Evolutionary conservation across 768 basidiomycete genomes (phyloP).

Genomic region (Psilocybe cubensis): DNA sequence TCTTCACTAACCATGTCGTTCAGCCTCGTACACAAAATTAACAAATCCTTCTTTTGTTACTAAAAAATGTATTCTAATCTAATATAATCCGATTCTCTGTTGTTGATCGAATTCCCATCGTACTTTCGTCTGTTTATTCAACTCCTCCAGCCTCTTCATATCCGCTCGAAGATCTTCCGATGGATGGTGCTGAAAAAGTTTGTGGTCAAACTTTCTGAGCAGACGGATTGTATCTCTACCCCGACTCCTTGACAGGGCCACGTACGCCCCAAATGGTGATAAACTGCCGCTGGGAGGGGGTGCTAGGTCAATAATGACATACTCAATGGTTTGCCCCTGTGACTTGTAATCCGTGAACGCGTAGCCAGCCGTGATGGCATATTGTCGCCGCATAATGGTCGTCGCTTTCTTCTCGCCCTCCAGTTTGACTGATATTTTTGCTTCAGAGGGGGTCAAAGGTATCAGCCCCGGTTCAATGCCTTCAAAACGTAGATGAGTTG

Average conservation of each 20-base stretch:
- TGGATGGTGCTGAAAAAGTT: constrained; percentile 9
- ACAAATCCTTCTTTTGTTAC: no score
- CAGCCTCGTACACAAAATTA: no score
- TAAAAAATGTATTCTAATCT: no score
- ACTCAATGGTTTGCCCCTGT: constrained; percentile 41
- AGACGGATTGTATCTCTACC: constrained; percentile 22
- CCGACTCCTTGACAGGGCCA: constrained; percentile 36
- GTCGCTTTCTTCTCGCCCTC: background rate
- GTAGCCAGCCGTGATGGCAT: constrained; percentile 36
- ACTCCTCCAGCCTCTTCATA: background rate
- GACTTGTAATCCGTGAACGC: constrained; percentile 45
- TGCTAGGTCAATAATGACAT: constrained; percentile 38
- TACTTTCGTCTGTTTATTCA: constrained; percentile 2
- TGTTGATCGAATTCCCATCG: background rate
- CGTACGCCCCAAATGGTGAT: constrained; percentile 34
- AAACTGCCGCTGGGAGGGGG: constrained; percentile 29
- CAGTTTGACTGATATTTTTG: constrained; percentile 18
- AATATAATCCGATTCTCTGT: no score
- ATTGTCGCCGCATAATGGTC: constrained; percentile 26
- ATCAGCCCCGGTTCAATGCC: constrained; percentile 9
- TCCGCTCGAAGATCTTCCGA: constrained; percentile 10
- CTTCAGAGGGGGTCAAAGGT: constrained; percentile 7
- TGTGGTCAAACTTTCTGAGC: constrained; percentile 8
- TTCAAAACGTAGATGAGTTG: background rate
- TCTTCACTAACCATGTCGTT: no score